Conservation (phyloP, 202 grass and related monocot species). For the Schoenoplectus triqueter region DNA sequence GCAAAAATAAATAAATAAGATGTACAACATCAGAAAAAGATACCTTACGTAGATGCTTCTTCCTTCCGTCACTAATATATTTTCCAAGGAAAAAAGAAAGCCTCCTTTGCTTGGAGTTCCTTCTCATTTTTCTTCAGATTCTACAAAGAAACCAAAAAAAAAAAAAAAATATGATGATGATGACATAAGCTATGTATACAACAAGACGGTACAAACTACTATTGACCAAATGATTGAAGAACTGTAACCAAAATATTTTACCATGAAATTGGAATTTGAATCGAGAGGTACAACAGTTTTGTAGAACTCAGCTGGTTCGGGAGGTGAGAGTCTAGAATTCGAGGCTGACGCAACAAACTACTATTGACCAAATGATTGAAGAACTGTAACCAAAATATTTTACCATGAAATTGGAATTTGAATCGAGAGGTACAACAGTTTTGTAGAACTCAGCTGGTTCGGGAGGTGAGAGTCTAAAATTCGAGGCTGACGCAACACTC, state of each 20-base stretch:
- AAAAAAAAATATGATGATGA: neutral
- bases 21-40: conserved; percentile 12
- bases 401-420: conserved; percentile 40
- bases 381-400: neutral
- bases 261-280: conserved; percentile 40
- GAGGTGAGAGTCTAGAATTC: conserved; percentile 83
- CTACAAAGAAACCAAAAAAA: conserved; percentile 44
- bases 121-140: conserved; percentile 90
- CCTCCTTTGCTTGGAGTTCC: conserved; percentile 89
- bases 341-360: conserved; percentile 37
- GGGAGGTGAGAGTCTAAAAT: conserved; percentile 79
- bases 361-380: neutral
- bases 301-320: conserved; percentile 89
- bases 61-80: conserved; percentile 49
- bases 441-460: conserved; percentile 93
- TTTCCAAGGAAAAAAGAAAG: conserved; percentile 34
- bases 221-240: neutral
- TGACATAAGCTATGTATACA: neutral
- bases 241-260: neutral
- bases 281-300: conserved; percentile 87
- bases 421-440: conserved; percentile 81
- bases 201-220: neutral
- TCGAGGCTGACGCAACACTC: conserved; percentile 62
- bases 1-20: neutral
- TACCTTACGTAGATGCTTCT: conserved; percentile 86